phyloP scores from a whole-genome alignment of 495 filamentous ascomycete species.

The Pseudoneurospora amorphoporcata region DNA sequence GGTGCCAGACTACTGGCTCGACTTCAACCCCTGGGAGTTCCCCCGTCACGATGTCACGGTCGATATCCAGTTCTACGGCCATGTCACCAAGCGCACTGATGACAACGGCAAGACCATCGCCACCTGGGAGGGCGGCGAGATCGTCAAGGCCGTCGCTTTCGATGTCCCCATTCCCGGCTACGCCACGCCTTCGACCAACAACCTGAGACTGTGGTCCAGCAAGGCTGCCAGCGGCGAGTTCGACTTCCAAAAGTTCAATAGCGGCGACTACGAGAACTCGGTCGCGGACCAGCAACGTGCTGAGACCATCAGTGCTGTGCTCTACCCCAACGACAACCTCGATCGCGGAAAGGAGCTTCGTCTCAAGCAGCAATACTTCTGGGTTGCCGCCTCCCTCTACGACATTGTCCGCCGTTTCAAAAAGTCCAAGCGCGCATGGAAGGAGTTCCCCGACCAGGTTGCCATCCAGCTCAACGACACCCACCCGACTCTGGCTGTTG shows the following conservation, averaged over 20 bases:
- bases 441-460: constrained; percentile 84
- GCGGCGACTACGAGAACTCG: constrained; percentile 92
- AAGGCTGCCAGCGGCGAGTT: constrained; percentile 96
- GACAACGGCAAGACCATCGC: constrained; percentile 61
- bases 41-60: constrained; percentile 90
- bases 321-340: constrained; percentile 96
- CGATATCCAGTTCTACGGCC: constrained; percentile 91
- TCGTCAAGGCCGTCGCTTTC: constrained; percentile 85
- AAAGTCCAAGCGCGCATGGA: constrained; percentile 87
- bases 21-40: constrained; percentile 99
- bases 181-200: constrained; percentile 83
- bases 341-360: constrained; percentile 94
- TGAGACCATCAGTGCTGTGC: constrained; percentile 93
- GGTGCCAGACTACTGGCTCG: constrained; percentile 96
- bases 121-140: constrained; percentile 87
- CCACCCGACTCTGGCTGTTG: constrained; percentile 90
- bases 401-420: constrained; percentile 98
- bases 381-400: constrained; percentile 91
- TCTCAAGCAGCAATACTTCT: constrained; percentile 99
- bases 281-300: constrained; percentile 92
- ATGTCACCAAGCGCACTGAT: constrained; percentile 60
- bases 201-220: constrained; percentile 91
- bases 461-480: constrained; percentile 98
- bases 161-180: constrained; percentile 94
- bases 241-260: constrained; percentile 99